Percentiles rank a stretch among this genome's conserved stretches.
phyloP scores from a whole-genome alignment of 2,329 filamentous ascomycete genomes.

The Trichophyton simii region DNA sequence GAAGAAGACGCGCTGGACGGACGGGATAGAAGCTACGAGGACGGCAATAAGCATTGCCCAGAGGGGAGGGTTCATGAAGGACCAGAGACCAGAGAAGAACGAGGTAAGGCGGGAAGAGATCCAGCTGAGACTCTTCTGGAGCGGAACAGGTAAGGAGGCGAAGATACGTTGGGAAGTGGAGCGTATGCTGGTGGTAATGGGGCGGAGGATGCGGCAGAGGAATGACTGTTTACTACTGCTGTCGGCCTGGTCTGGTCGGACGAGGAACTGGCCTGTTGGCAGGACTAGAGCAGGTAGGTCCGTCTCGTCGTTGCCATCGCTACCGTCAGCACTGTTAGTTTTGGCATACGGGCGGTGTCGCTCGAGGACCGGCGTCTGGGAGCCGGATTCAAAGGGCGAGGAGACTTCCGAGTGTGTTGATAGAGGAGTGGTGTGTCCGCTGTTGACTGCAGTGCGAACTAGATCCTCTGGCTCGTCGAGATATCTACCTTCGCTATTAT shows the following conservation, averaged over 20 bases:
- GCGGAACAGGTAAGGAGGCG: slow-evolving; percentile 36
- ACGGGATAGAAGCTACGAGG: slow-evolving; percentile 74
- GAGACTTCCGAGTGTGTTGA: neutral
- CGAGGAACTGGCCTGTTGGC: slow-evolving; percentile 21
- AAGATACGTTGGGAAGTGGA: slow-evolving; percentile 30
- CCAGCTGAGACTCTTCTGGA: slow-evolving; percentile 40
- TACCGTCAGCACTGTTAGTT: slow-evolving; percentile 14
- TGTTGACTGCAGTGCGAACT: neutral
- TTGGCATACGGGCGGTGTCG: slow-evolving; percentile 27
- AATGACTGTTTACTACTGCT: slow-evolving; percentile 14
- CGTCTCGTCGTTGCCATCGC: neutral
- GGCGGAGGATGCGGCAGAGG: neutral
- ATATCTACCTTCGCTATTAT: slow-evolving; percentile 25
- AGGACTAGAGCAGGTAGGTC: neutral
- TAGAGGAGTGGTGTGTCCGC: neutral
- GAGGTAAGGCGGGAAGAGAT: slow-evolving; percentile 31
- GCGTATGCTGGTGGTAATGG: slow-evolving; percentile 17
- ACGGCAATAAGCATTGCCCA: slow-evolving; percentile 96
- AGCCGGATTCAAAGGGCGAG: slow-evolving; percentile 25
- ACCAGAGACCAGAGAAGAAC: slow-evolving; percentile 61
- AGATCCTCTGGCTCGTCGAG: slow-evolving; percentile 25
- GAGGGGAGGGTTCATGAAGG: slow-evolving; percentile 95
- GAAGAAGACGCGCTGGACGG: slow-evolving; percentile 76
- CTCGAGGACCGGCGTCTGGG: slow-evolving; percentile 28
- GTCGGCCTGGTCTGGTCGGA: slow-evolving; percentile 32